A percentile compares a stretch with the other conserved stretches of the same genome.
Evolutionary conservation across 2,329 filamentous ascomycete genomes (phyloP).

Genomic region (Trichoderma sp.): DNA sequence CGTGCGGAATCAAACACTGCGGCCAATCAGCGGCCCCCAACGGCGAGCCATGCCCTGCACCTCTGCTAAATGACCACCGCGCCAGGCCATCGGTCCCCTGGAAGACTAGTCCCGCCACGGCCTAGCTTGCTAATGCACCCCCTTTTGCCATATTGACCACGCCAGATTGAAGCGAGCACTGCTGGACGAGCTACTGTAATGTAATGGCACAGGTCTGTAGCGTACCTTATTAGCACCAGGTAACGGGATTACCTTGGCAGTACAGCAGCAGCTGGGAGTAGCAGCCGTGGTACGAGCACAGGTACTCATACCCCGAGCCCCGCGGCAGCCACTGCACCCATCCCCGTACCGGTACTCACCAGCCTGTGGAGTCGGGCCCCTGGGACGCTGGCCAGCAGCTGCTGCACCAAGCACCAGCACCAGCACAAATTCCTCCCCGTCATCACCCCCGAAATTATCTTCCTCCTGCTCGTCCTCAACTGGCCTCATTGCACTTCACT

Average conservation of each 20-base stretch:
- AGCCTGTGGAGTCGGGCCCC: neutral
- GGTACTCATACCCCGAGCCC: neutral
- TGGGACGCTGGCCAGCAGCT: constrained; percentile 9
- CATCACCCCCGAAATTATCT: constrained; percentile 28
- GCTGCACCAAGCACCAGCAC: neutral
- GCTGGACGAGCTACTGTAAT: neutral
- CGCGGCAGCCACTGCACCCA: neutral
- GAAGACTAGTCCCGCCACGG: constrained; percentile 5
- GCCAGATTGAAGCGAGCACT: constrained; percentile 17
- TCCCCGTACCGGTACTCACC: neutral
- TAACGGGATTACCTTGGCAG: neutral
- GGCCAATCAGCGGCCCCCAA: constrained; percentile 18
- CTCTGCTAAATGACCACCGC: constrained; percentile 19
- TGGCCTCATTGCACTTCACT: constrained; percentile 26
- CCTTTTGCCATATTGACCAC: constrained; percentile 21
- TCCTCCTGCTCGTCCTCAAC: constrained; percentile 23
- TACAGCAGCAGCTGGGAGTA: neutral
- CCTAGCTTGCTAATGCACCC: constrained; percentile 20
- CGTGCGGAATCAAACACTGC: neutral
- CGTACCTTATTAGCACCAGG: neutral
- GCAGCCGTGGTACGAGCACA: constrained; percentile 7
- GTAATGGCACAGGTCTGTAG: neutral
- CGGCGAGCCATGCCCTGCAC: neutral
- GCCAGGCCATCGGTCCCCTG: constrained; percentile 20
- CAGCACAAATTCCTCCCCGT: constrained; percentile 22